Evolutionary conservation across 2,329 filamentous ascomycete genomes (phyloP).

Genomic region (Dendryphion nanum): DNA sequence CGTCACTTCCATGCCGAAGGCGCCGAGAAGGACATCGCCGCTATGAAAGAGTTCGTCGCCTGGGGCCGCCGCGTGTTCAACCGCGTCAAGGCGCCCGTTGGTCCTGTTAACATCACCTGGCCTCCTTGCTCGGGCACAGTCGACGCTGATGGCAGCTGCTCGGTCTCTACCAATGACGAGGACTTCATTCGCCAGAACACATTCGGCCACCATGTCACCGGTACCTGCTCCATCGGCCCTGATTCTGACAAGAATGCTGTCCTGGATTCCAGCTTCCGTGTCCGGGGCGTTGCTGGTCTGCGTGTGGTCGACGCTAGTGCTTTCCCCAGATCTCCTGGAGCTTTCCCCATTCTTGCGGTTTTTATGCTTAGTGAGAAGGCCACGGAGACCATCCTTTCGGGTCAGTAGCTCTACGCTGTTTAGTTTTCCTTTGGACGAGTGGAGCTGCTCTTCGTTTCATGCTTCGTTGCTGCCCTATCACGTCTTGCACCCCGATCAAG

Average conservation of each 20-base stretch:
- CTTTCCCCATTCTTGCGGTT: neutral
- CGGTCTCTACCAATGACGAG: too few species aligned
- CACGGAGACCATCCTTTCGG: too few species aligned
- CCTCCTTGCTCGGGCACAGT: conserved; percentile 54
- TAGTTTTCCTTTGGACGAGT: too few species aligned
- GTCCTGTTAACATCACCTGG: conserved; percentile 31
- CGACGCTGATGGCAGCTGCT: too few species aligned
- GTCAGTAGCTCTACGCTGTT: too few species aligned
- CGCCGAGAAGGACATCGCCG: conserved; percentile 47
- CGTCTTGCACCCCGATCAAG: too few species aligned
- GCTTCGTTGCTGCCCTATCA: too few species aligned
- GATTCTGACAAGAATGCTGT: neutral
- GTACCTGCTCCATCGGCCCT: neutral
- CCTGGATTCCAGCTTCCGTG: neutral
- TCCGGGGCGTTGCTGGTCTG: neutral
- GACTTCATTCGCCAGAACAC: neutral
- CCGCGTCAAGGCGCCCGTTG: conserved; percentile 20
- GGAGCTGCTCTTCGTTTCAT: too few species aligned
- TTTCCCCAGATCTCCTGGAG: neutral
- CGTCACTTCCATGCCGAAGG: conserved; percentile 37
- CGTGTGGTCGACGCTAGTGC: neutral
- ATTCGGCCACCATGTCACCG: neutral
- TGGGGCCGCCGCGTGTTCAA: conserved; percentile 47
- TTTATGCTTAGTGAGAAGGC: neutral
- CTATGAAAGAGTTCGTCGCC: conserved; percentile 56